phyloP scores from a whole-genome alignment of 2,329 filamentous ascomycete species.

The Penicillium sp. region DNA sequence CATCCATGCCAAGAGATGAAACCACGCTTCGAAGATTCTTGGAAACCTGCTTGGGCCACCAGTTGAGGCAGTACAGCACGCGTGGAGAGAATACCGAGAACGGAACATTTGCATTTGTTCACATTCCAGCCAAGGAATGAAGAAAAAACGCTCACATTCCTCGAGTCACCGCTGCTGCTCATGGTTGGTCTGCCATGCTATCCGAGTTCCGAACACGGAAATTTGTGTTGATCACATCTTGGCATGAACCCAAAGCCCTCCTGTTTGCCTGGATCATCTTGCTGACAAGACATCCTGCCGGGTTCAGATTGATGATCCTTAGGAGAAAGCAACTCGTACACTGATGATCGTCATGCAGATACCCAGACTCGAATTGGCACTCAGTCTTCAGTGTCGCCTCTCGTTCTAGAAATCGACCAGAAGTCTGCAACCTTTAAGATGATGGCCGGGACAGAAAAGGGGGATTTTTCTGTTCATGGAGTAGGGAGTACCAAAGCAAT shows the following conservation, averaged over 20 bases:
- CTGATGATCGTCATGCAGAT: no score
- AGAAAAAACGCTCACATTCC: constrained; percentile 10
- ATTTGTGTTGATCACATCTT: constrained; percentile 5
- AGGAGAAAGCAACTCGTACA: no score
- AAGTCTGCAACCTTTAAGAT: no score
- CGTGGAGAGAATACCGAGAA: neutral
- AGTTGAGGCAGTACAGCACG: neutral
- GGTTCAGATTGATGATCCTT: neutral
- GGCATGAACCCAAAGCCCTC: neutral
- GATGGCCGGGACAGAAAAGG: neutral
- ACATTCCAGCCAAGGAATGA: constrained; percentile 12
- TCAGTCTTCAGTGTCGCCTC: no score
- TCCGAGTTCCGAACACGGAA: constrained; percentile 5
- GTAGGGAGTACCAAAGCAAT: neutral
- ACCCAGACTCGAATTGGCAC: no score
- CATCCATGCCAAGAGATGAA: constrained; percentile 1
- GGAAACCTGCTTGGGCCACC: neutral
- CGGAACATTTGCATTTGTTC: neutral
- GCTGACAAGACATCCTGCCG: no score
- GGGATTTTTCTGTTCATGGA: neutral
- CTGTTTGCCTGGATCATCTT: neutral
- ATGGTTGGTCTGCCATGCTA: constrained; percentile 2
- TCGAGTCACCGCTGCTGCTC: neutral
- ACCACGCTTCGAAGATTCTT: neutral
- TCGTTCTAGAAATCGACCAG: no score